Conservation (phyloP, 495 filamentous ascomycete species). For the Thozetella sp. region DNA sequence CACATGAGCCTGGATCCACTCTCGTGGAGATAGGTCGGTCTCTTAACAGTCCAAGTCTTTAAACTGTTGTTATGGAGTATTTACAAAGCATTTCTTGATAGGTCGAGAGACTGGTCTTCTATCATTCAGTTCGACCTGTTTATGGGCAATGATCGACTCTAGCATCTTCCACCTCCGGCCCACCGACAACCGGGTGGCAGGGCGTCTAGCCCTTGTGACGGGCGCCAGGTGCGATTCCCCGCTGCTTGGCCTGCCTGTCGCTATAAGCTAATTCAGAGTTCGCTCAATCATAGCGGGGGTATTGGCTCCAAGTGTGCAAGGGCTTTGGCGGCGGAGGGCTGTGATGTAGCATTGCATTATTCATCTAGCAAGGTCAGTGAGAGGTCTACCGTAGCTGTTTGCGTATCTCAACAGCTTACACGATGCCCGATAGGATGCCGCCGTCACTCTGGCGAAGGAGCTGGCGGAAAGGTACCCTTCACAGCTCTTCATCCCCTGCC, state of each 20-base stretch:
- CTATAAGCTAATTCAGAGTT: background rate
- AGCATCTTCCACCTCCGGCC: no score
- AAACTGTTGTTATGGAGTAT: no score
- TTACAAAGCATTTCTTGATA: no score
- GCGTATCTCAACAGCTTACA: no score
- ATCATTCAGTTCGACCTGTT: no score
- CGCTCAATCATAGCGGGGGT: background rate
- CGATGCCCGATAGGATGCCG: no score
- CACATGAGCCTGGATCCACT: no score
- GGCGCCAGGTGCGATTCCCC: constrained; percentile 59
- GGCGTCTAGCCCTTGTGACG: constrained; percentile 65
- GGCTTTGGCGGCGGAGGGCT: background rate
- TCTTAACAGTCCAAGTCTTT: no score
- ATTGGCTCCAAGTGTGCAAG: background rate
- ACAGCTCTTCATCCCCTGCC: background rate
- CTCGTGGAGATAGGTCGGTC: no score
- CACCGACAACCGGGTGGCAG: constrained; percentile 57
- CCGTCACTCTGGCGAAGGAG: background rate
- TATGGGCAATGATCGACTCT: no score
- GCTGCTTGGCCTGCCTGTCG: background rate
- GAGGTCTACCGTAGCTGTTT: background rate
- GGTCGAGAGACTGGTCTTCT: no score
- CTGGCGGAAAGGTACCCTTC: constrained; percentile 5
- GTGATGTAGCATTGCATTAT: background rate
- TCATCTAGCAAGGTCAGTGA: background rate